These are phyloP conservation scores for Venturia nashicola DNA, from an alignment of 2,329 filamentous ascomycete species.

Conservation along the genomic window DNA sequence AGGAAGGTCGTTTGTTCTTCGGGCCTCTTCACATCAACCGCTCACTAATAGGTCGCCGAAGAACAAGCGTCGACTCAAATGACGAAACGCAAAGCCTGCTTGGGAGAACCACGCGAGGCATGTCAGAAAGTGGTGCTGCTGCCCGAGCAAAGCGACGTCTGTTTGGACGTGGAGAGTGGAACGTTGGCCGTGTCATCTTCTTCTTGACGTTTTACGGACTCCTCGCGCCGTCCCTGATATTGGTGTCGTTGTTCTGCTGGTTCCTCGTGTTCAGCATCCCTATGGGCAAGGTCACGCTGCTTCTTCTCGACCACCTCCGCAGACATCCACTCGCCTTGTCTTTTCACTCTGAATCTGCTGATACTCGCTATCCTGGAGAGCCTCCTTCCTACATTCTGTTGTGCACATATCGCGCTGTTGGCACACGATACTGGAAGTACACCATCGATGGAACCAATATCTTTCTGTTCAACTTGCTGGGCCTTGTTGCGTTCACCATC, in stretches of 20 bases:
- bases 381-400: slow-evolving; percentile 78
- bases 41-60: slow-evolving; percentile 73
- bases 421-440: slow-evolving; percentile 97
- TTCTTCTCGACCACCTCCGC: slow-evolving; percentile 82
- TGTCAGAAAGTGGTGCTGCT: slow-evolving; percentile 24
- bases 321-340: slow-evolving; percentile 86
- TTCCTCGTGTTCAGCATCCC: slow-evolving; percentile 95
- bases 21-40: slow-evolving; percentile 59
- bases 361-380: slow-evolving; percentile 56
- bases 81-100: slow-evolving; percentile 86
- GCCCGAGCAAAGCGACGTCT: slow-evolving; percentile 60
- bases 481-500: slow-evolving; percentile 86
- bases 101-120: slow-evolving; percentile 48
- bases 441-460: slow-evolving; percentile 97
- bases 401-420: slow-evolving; percentile 93
- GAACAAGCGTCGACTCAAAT: slow-evolving; percentile 78
- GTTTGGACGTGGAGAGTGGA: slow-evolving; percentile 95
- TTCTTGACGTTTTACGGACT: slow-evolving; percentile 93
- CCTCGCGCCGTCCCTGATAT: slow-evolving; percentile 71
- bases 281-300: slow-evolving; percentile 89
- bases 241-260: slow-evolving; percentile 87
- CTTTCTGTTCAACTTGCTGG: slow-evolving; percentile 94
- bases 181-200: slow-evolving; percentile 84
- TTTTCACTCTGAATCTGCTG: slow-evolving; percentile 76
- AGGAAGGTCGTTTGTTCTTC: slow-evolving; percentile 92